A percentile compares a stretch with the other conserved stretches of the same genome.
phyloP scores from a whole-genome alignment of 768 basidiomycete species.

The Lanmaoa rubissima region DNA sequence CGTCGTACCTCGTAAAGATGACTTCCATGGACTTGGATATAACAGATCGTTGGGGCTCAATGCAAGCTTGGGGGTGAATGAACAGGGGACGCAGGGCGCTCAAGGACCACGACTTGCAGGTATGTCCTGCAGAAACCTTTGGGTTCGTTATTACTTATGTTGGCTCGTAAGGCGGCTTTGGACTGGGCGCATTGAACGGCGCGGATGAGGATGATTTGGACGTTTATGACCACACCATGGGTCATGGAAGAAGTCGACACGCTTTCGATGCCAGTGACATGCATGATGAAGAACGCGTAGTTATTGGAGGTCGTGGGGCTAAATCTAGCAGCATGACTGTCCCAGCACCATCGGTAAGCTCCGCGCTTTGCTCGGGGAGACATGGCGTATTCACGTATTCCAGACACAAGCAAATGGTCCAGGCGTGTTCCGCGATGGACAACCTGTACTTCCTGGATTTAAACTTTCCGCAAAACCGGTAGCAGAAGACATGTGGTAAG shows the following conservation, averaged over 20 bases:
- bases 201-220: conserved; percentile 93
- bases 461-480: conserved; percentile 63
- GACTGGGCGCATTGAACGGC: conserved; percentile 86
- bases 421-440: conserved; percentile 69
- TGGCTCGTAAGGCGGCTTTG: conserved; percentile 67
- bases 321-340: conserved; percentile 8
- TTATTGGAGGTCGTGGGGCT: conserved; percentile 36
- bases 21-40: conserved; percentile 82
- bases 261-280: conserved; percentile 66
- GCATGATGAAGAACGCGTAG: conserved; percentile 60
- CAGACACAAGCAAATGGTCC: conserved; percentile 15
- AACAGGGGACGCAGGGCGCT: conserved; percentile 17
- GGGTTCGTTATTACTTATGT: background rate
- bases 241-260: conserved; percentile 43
- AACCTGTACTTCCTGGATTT: conserved; percentile 74
- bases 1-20: conserved; percentile 65
- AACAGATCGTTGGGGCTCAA: conserved; percentile 58
- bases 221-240: conserved; percentile 58
- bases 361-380: background rate
- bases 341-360: conserved; percentile 14
- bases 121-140: conserved; percentile 26
- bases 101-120: conserved; percentile 59
- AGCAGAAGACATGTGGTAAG: conserved; percentile 67
- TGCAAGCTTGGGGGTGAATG: conserved; percentile 50
- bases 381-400: conserved; percentile 14